Evolutionary conservation across 2,329 filamentous ascomycete genomes (phyloP), one percentile per base, ranked within the genome.

Genomic region (Pseudogymnoascus sp.): DNA sequence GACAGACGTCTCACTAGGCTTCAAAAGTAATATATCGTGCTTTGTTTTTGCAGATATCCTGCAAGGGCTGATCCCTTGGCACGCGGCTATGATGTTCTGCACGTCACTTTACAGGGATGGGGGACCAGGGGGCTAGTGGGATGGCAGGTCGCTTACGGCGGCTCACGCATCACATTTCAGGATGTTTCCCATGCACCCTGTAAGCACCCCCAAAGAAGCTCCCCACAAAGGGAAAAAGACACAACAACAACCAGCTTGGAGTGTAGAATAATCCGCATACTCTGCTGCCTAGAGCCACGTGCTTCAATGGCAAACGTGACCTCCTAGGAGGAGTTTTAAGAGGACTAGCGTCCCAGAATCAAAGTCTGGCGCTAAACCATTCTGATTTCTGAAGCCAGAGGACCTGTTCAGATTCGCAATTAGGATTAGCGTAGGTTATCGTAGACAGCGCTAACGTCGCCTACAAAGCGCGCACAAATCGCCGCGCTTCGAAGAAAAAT

Each of bases 1-100:
- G 8, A 50, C 4, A 8, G 43, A 50, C 43, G 43, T 50, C 43
- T 6, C n/a, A 30, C 25, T 50, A 54, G 9, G 32, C 7, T 54
- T 6, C 8, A 32, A 54, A 54, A 54, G 47, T 18, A 54, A 54
- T 20, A 54, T 18, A 20, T n/a, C 3, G 6, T 54, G 9, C n/a
- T 32, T 32, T 54, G 47, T 18, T 32, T 32, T 32, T 30, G 25
- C 47, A 32, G n/a, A 32, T 54, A 32, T 8, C 2, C 43, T 54
- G n/a, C 47, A 54, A 54, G 25, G 37, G 47, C n/a, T 32, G n/a
- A 54, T 54, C 28, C 3, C 47, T 54, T 54, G 47, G 47, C 47
- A 54, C n/a, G 47, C 47, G 47, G 25, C 47, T 54, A 54, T 30
- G 22, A 2, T 25, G 22, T 25, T 6, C 43, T 30, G 43, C 43